Percentiles rank a stretch among this genome's conserved stretches.
phyloP scores from a whole-genome alignment of 441 rosid genomes.

The Erodium trifolium region DNA sequence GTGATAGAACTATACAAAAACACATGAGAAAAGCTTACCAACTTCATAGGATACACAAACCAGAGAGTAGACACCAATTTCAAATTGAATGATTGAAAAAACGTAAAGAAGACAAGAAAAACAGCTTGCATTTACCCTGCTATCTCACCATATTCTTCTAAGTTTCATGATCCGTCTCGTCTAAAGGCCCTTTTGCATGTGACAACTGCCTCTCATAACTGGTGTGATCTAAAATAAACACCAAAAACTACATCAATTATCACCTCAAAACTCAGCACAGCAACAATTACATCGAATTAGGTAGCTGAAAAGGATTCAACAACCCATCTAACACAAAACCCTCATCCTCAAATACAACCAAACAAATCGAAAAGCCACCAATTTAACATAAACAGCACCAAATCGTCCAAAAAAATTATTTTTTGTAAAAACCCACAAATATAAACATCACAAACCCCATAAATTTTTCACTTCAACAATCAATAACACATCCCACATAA shows the following conservation, averaged over 20 bases:
- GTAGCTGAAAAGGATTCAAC: conserved; percentile 11
- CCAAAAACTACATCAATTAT: conserved; percentile 21
- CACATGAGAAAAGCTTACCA: neutral
- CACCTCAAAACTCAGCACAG: conserved; percentile 7
- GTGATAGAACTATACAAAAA: neutral
- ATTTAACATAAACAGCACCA: neutral
- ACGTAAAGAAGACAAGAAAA: conserved; percentile 18
- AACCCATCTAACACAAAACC: conserved; percentile 7
- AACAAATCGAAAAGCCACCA: conserved; percentile 5
- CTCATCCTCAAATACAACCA: neutral
- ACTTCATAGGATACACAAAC: neutral
- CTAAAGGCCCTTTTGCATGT: conserved; percentile 29
- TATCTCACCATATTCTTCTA: conserved; percentile 41
- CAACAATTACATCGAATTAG: neutral
- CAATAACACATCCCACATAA: neutral
- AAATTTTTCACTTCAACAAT: conserved; percentile 11
- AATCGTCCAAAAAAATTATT: neutral
- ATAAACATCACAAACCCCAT: neutral
- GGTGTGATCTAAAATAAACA: conserved; percentile 33
- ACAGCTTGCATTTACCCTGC: conserved; percentile 34
- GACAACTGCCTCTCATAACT: conserved; percentile 24
- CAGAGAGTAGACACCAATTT: no score
- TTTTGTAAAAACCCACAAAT: neutral
- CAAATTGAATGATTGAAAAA: neutral
- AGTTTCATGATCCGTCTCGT: conserved; percentile 28